phyloP scores from a whole-genome alignment of 495 filamentous ascomycete species.

The Podospora sp. region DNA sequence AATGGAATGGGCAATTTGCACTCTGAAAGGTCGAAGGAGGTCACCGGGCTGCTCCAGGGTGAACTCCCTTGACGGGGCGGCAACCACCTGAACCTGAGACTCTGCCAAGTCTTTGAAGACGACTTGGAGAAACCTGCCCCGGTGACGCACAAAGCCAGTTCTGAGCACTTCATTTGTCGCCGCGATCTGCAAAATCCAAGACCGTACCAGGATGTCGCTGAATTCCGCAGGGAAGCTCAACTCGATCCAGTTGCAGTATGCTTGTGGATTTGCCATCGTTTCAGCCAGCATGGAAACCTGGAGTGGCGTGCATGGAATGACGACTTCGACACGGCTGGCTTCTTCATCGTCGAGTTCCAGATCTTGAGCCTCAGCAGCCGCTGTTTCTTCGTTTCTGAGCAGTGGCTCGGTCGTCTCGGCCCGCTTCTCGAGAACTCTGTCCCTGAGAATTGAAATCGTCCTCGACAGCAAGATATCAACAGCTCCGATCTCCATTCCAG shows the following conservation, averaged over 20 bases:
- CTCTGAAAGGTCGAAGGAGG: slow-evolving; percentile 59
- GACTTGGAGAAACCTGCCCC: slow-evolving; percentile 60
- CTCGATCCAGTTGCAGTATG: slow-evolving; percentile 78
- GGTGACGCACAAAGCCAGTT: slow-evolving; percentile 64
- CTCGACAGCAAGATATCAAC: slow-evolving; percentile 59
- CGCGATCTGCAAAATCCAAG: slow-evolving; percentile 52
- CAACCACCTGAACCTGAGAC: slow-evolving; percentile 40
- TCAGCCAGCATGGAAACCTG: slow-evolving; percentile 80
- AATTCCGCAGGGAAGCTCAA: slow-evolving; percentile 49
- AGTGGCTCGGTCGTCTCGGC: background rate
- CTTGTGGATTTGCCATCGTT: slow-evolving; percentile 52
- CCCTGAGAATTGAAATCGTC: slow-evolving; percentile 35
- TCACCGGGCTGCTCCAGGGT: slow-evolving; percentile 33
- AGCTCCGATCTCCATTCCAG: slow-evolving; percentile 55
- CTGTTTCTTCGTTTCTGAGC: background rate
- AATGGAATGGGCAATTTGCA: slow-evolving; percentile 47
- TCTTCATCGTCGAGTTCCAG: background rate
- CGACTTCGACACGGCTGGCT: slow-evolving; percentile 46
- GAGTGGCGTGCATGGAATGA: slow-evolving; percentile 67
- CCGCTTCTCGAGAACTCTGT: background rate
- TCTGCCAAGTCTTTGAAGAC: slow-evolving; percentile 57
- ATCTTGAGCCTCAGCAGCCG: background rate
- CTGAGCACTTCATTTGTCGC: slow-evolving; percentile 65
- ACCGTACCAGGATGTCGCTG: slow-evolving; percentile 37
- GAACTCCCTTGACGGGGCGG: slow-evolving; percentile 33